Conservation (phyloP, 2,329 filamentous ascomycete species). For the Ustilaginoidea virens region DNA sequence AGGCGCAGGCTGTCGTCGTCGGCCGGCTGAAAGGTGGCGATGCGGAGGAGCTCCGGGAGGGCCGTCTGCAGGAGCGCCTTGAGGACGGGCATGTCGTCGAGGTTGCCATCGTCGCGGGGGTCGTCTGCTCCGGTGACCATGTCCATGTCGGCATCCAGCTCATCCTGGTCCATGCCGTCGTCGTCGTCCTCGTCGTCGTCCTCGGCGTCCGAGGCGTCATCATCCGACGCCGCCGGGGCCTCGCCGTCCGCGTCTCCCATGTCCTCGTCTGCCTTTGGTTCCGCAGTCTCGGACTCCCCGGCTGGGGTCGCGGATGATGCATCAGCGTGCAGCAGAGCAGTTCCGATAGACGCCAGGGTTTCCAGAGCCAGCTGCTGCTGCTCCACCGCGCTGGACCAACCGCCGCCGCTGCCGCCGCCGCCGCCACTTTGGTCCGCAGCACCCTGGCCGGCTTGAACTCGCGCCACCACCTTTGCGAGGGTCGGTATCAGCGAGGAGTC, state of each 20-base stretch:
- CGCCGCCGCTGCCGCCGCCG: too few species aligned
- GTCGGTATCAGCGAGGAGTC: constrained; percentile 21
- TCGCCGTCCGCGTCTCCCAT: constrained; percentile 23
- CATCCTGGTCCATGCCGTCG: constrained; percentile 40
- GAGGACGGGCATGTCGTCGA: constrained; percentile 39
- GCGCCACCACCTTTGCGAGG: constrained; percentile 17
- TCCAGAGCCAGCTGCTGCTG: constrained; percentile 41
- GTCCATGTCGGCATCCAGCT: constrained; percentile 49
- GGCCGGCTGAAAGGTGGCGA: constrained; percentile 23
- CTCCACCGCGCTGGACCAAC: constrained; percentile 26
- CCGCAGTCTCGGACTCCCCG: constrained; percentile 19
- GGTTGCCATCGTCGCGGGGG: constrained; percentile 19
- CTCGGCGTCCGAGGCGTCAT: constrained; percentile 17
- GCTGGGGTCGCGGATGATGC: constrained; percentile 6
- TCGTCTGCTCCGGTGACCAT: constrained; percentile 39
- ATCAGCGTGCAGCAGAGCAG: constrained; percentile 30
- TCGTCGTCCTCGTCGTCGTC: constrained; percentile 24
- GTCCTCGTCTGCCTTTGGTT: constrained; percentile 22
- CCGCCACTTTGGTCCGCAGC: constrained; percentile 15
- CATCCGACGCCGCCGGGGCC: constrained; percentile 17
- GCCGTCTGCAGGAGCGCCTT: constrained; percentile 22
- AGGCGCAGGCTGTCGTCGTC: constrained; percentile 28
- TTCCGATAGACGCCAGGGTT: constrained; percentile 49
- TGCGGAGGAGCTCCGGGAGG: constrained; percentile 29
- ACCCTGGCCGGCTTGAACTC: constrained; percentile 12